phyloP scores from a whole-genome alignment of 805 yeast genomes.

The Candida ortonii region DNA sequence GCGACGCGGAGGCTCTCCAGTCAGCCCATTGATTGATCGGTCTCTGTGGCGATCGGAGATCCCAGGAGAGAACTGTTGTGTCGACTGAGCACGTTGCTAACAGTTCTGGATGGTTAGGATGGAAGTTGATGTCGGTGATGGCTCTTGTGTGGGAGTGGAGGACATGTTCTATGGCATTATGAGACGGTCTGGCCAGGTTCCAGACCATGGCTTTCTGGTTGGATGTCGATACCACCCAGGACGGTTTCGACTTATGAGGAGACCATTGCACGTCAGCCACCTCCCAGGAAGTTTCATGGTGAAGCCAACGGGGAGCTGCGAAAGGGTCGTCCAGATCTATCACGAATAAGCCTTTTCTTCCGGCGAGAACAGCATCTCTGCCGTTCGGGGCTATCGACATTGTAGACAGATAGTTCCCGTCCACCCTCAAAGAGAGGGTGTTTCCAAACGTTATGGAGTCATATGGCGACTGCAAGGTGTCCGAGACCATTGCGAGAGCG shows the following conservation, averaged over 20 bases:
- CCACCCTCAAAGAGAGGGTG: slow-evolving; percentile 79
- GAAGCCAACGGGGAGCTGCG: slow-evolving; percentile 91
- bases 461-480: slow-evolving; percentile 24
- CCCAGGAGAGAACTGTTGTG: slow-evolving; percentile 87
- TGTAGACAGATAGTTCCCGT: slow-evolving; percentile 82
- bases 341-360: slow-evolving; percentile 75
- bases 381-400: slow-evolving; percentile 89
- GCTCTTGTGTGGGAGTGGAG: slow-evolving; percentile 91
- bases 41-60: slow-evolving; percentile 70
- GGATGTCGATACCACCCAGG: slow-evolving; percentile 91
- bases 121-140: slow-evolving; percentile 93
- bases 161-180: slow-evolving; percentile 77
- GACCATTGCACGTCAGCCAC: slow-evolving; percentile 99
- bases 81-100: slow-evolving; percentile 93
- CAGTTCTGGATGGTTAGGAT: slow-evolving; percentile 79
- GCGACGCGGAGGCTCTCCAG: slow-evolving; percentile 93
- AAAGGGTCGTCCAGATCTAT: slow-evolving; percentile 96
- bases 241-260: slow-evolving; percentile 79
- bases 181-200: slow-evolving; percentile 69
- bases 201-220: slow-evolving; percentile 94
- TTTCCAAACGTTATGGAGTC: slow-evolving; percentile 69
- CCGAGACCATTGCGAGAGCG: not conserved
- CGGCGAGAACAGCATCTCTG: slow-evolving; percentile 90
- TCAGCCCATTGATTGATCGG: slow-evolving; percentile 85
- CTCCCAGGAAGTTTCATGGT: slow-evolving; percentile 93